Base-by-base conservation (phyloP, 805 yeast genomes). In the Wickerhamomyces canadensis region DNA sequence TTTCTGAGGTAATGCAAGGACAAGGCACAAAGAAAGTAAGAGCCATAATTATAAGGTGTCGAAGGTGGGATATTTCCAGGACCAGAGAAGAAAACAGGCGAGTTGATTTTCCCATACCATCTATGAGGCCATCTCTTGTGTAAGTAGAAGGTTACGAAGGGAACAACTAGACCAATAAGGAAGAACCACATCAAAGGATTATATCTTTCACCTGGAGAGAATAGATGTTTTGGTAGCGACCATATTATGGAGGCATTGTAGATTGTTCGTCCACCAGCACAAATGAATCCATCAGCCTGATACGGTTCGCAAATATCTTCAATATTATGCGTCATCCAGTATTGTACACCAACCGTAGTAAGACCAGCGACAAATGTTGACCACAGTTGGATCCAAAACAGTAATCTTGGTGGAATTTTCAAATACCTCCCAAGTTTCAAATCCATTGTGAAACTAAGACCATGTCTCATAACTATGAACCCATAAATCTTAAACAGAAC, bases 51-150 rank as follows among this genome's bases (percentile, higher is more conserved):
- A 55, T 78, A 80, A 19, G 84, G 78, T 5, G 87, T 78, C 26
- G 84, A 81, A 29, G 91, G 89, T 13, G 91, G 89, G 48, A 80
- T 75, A 46, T 68, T 66, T 31, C 79, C 80, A 13, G 74, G 59
- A 5, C 76, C 71, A 16, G 70, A 63, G 49, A 84, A 70, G 36
- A 85, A 80, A 10, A 80, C 78, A 0, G 88, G 85, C 2, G 80
- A 72, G 40, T 74, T 75, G 41, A 75, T 64, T 41, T 65, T 62
- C 17, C 61, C 60, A 27, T 54, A 40, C 38, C 43, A 68, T 18
- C 43, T 48, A 31, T 51, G 43, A 15, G 66, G 68, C 35, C 44
- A 44, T 33, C 38, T 45, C 41, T 45, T 51, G 40, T 59, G 58
- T 14, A 58, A 17, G 17, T 43, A 41, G 47, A 53, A 64, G 9